These are phyloP conservation scores for Pleurotus platypus DNA, from an alignment of 768 basidiomycete species.

Conservation along the genomic window DNA sequence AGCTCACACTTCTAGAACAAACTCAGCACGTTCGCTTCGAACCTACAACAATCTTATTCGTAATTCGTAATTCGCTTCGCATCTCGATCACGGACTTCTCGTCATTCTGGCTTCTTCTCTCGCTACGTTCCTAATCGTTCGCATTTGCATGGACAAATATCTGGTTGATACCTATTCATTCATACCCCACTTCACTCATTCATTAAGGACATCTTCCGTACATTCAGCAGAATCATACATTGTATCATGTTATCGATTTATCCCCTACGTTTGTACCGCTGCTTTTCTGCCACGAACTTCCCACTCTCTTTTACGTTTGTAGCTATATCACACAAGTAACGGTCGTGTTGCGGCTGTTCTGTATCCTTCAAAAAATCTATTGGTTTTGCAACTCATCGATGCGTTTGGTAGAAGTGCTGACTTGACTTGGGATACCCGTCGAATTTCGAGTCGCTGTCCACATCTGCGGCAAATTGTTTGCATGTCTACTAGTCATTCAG, in stretches of 20 bases:
- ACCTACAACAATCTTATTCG: background rate
- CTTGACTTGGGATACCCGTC: too few species aligned
- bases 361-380: background rate
- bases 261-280: background rate
- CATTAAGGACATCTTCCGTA: background rate
- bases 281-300: background rate
- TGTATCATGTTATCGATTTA: too few species aligned
- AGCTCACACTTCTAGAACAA: too few species aligned
- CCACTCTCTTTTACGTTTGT: background rate
- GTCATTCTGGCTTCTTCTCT: background rate
- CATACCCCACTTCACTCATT: background rate
- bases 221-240: background rate
- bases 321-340: background rate
- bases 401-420: too few species aligned
- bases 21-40: conserved; percentile 2
- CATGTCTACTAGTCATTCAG: too few species aligned
- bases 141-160: background rate
- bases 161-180: background rate
- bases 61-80: background rate
- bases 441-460: too few species aligned
- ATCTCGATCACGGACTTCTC: background rate
- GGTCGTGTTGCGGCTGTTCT: background rate
- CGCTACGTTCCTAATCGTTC: background rate
- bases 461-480: too few species aligned
- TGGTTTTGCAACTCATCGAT: too few species aligned